Conservation (phyloP, 805 yeast genomes). For the Candida montana region DNA sequence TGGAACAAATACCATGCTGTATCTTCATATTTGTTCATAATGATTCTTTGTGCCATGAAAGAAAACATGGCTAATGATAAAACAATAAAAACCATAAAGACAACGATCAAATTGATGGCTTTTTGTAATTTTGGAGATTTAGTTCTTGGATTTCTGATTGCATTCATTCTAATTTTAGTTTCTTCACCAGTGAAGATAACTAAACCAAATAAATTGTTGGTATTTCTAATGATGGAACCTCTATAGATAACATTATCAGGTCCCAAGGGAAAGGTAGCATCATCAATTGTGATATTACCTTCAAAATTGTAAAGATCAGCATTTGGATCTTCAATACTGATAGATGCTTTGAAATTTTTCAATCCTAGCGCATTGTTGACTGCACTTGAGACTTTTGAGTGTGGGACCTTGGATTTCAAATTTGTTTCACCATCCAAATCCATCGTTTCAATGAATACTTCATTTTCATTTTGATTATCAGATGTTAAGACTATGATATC, state of each 20-base stretch:
- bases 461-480: slow-evolving; percentile 48
- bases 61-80: slow-evolving; percentile 70
- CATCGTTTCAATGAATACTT: slow-evolving; percentile 86
- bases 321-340: slow-evolving; percentile 88
- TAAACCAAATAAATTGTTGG: slow-evolving; percentile 66
- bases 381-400: slow-evolving; percentile 50
- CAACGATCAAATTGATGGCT: slow-evolving; percentile 75
- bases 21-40: slow-evolving; percentile 34
- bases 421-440: slow-evolving; percentile 98
- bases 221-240: slow-evolving; percentile 86
- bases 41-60: slow-evolving; percentile 68
- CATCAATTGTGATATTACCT: slow-evolving; percentile 51
- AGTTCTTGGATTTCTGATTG: slow-evolving; percentile 79
- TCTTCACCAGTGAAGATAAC: slow-evolving; percentile 95
- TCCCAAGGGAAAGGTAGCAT: slow-evolving; percentile 52
- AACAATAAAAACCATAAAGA: slow-evolving; percentile 84
- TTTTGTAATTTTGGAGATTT: slow-evolving; percentile 91
- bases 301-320: slow-evolving; percentile 87
- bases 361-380: slow-evolving; percentile 48
- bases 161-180: slow-evolving; percentile 92
- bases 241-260: slow-evolving; percentile 83
- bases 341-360: slow-evolving; percentile 42
- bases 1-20: slow-evolving; percentile 69
- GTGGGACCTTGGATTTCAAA: slow-evolving; percentile 69
- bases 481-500: slow-evolving; percentile 73